Percentiles rank a stretch among this genome's conserved stretches.
Evolutionary conservation across 2,329 filamentous ascomycete genomes (phyloP).

Genomic region (Sclerotinia trifoliorum): DNA sequence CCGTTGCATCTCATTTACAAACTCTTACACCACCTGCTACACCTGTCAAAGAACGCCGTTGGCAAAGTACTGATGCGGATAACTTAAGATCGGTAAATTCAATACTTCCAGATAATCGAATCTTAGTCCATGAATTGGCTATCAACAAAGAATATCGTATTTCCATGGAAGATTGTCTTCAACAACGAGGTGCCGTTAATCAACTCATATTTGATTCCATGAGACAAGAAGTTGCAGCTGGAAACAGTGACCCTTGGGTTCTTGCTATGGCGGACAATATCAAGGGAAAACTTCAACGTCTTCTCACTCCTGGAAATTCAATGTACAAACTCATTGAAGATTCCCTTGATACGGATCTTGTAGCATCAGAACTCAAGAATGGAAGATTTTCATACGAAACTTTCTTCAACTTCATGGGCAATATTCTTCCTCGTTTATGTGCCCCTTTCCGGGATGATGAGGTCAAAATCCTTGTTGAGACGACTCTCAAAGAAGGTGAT

Average conservation of each 20-base stretch:
- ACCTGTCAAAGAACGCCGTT: conserved; percentile 40
- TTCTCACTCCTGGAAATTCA: conserved; percentile 68
- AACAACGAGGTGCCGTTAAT: conserved; percentile 60
- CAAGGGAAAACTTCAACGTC: conserved; percentile 67
- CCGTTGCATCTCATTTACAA: conserved; percentile 46
- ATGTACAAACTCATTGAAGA: conserved; percentile 75
- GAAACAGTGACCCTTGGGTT: conserved; percentile 66
- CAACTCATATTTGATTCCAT: conserved; percentile 58
- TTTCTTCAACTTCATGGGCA: conserved; percentile 75
- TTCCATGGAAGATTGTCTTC: conserved; percentile 56
- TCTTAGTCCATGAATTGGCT: conserved; percentile 75
- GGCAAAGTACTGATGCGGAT: conserved; percentile 33
- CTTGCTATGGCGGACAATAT: conserved; percentile 69
- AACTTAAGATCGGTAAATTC: conserved; percentile 43
- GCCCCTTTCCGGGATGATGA: conserved; percentile 78
- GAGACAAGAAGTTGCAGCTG: conserved; percentile 59
- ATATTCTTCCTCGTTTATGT: conserved; percentile 74
- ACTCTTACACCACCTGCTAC: conserved; percentile 55
- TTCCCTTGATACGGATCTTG: conserved; percentile 69
- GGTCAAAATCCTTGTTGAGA: conserved; percentile 65
- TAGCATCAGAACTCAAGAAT: conserved; percentile 64
- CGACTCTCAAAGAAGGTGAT: conserved; percentile 58
- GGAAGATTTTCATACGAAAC: conserved; percentile 78
- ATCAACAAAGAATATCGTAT: conserved; percentile 78
- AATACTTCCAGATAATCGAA: conserved; percentile 67